These are phyloP conservation scores for Globisporangium iwayamae DNA, from an alignment of 352 stramenopile genomes.

Conservation along the genomic window DNA sequence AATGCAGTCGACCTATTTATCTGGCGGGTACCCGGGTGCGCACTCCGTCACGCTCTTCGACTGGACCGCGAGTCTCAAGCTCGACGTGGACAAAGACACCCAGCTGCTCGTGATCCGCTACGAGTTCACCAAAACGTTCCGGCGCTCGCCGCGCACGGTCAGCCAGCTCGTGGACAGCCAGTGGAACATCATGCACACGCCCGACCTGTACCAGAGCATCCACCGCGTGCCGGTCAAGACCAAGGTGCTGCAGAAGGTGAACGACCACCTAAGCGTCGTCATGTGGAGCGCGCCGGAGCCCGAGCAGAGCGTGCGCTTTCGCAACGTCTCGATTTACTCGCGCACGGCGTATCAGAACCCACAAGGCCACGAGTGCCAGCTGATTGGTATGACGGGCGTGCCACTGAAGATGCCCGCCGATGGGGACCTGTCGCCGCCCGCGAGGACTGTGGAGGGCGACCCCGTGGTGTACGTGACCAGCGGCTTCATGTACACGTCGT, in stretches of 20 bases:
- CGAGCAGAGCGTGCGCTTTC: constrained; percentile 1
- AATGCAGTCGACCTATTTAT: neutral
- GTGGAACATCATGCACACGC: constrained; percentile 5
- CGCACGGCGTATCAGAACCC: constrained; percentile 2
- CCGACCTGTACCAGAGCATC: constrained; percentile 3
- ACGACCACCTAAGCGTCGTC: constrained; percentile 6
- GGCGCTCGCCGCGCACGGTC: neutral
- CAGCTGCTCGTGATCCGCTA: constrained; percentile 9
- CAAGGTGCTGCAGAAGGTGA: constrained; percentile 5
- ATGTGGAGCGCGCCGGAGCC: constrained; percentile 11
- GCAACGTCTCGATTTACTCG: constrained; percentile 6
- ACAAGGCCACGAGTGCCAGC: constrained; percentile 1
- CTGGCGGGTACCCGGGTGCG: neutral
- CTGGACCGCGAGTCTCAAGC: constrained; percentile 1
- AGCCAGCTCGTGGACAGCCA: constrained; percentile 5
- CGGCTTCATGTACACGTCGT: constrained; percentile 1
- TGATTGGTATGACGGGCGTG: neutral
- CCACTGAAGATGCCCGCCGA: neutral
- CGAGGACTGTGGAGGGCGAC: constrained; percentile 3
- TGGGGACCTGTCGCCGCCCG: neutral
- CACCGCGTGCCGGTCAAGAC: constrained; percentile 9
- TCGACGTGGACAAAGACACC: constrained; percentile 2
- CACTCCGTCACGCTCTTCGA: neutral
- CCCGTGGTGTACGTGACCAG: constrained; percentile 9
- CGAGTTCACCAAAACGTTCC: constrained; percentile 11